These are phyloP conservation scores for Cutaneotrichosporon cavernicola DNA, from an alignment of 1,284 basidiomycete species.

Conservation along the genomic window DNA sequence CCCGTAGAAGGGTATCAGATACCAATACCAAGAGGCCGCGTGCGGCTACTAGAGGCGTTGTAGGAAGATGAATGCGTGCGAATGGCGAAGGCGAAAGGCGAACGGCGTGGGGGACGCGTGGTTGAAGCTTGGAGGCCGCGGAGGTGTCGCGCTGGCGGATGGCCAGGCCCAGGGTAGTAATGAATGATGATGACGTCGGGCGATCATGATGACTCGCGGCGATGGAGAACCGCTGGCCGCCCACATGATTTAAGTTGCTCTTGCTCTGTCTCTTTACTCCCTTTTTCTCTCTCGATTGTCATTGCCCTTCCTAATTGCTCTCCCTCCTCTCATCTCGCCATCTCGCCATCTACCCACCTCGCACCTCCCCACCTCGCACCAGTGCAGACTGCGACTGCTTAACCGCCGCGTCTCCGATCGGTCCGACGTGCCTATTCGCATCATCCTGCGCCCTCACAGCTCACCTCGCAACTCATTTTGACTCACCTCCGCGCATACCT, in stretches of 20 bases:
- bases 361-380: no score
- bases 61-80: conserved; percentile 13
- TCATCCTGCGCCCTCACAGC: no score
- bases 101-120: background rate
- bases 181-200: background rate
- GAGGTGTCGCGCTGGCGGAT: background rate
- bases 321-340: no score
- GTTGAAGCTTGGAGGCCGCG: background rate
- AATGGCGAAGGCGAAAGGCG: background rate
- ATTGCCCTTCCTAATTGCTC: no score
- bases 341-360: no score
- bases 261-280: background rate
- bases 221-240: background rate
- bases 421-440: no score
- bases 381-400: no score
- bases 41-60: conserved; percentile 9
- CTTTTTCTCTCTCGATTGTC: background rate
- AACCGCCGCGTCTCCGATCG: no score
- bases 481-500: no score
- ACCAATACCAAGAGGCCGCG: background rate
- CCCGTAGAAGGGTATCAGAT: background rate
- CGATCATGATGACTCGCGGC: background rate
- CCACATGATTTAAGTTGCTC: background rate
- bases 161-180: background rate
- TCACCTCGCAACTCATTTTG: no score